Base-by-base conservation (phyloP, 345 rosid species). In the Brassica rapa region DNA sequence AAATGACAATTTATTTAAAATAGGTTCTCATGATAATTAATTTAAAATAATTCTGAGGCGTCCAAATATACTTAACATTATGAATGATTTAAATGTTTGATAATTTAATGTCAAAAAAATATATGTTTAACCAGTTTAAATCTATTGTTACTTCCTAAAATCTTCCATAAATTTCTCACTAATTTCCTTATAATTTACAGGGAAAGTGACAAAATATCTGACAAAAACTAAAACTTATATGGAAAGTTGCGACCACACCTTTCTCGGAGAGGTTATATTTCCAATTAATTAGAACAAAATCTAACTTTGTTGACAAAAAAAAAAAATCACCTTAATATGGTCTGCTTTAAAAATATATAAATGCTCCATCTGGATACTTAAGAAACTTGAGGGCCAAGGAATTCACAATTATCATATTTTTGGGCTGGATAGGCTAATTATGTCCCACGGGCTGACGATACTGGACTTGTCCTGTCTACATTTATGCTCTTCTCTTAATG, bases 301-400 rank as follows among this genome's bases (percentile, higher is more conserved):
- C 64, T 62, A 10, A 1, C 8, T 62, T 53, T 53, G 63, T 62
- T 69, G 70, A 77, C 63, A 33, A 19, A 19, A 19, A 19, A 62
- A 27, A 41, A 29, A 68, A 1, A 39, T 67, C 5, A 6, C 33
- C 30, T 51, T 66, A 29, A 8, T 1, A 19, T 24, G 2, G n/a
- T 39, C 55, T 57, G 29, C 11, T 60, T 60, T 3, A 1, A 1
- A 55, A 55, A 55, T 5, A 55, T 16, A 16, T 5, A 53, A 1
- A 49, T 0, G 2, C 35, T 65, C 10, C 78, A 37, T 14, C 1
- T 35, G 27, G 4, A 29, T 29, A 29, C 4, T 29, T 29, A 29
- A 19, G 61, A 39, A 77, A 39, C 81, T 72, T 78, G 72, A 25
- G 55, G 21, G 6, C n/a, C 77, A 78, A 71, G 81, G 2, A 78